These are phyloP conservation scores for Neoascochyta sp. DNA, from an alignment of 2,329 filamentous ascomycete species.

Conservation along the genomic window DNA sequence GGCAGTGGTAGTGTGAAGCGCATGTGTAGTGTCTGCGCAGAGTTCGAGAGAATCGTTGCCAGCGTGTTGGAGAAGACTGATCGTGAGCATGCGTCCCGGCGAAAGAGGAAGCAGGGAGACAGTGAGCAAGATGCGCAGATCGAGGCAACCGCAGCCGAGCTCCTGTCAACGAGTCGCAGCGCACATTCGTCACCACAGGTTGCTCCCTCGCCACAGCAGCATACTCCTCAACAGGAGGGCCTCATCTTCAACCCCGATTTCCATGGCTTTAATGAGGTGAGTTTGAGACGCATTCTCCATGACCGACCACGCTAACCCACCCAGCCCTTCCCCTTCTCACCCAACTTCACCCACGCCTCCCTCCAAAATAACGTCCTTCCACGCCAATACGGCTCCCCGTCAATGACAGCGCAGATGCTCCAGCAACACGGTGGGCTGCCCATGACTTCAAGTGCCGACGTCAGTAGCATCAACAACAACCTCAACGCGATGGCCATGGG, in stretches of 20 bases:
- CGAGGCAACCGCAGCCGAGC: constrained; percentile 36
- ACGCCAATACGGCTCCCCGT: constrained; percentile 30
- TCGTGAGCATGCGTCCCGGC: constrained; percentile 71
- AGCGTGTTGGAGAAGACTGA: constrained; percentile 89
- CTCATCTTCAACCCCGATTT: constrained; percentile 38
- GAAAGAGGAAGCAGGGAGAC: constrained; percentile 74
- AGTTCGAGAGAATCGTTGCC: constrained; percentile 91
- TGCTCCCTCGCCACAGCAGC: constrained; percentile 20
- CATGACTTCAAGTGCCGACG: constrained; percentile 20
- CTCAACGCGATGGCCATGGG: constrained; percentile 35
- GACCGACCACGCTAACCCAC: constrained; percentile 11
- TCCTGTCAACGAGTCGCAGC: constrained; percentile 29
- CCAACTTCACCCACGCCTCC: constrained; percentile 39
- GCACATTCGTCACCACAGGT: constrained; percentile 14
- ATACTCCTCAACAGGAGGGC: constrained; percentile 20
- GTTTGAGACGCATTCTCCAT: not conserved
- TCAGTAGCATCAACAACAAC: constrained; percentile 20
- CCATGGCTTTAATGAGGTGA: constrained; percentile 38
- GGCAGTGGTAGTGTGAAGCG: constrained; percentile 87
- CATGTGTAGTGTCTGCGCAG: constrained; percentile 90
- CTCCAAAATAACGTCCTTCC: constrained; percentile 28
- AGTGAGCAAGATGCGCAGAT: constrained; percentile 47
- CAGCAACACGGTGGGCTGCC: constrained; percentile 25
- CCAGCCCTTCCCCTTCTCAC: constrained; percentile 40
- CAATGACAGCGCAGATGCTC: constrained; percentile 30